Evolutionary conservation across 345 rosid species (phyloP).

Genomic region (Brassica rapa): DNA sequence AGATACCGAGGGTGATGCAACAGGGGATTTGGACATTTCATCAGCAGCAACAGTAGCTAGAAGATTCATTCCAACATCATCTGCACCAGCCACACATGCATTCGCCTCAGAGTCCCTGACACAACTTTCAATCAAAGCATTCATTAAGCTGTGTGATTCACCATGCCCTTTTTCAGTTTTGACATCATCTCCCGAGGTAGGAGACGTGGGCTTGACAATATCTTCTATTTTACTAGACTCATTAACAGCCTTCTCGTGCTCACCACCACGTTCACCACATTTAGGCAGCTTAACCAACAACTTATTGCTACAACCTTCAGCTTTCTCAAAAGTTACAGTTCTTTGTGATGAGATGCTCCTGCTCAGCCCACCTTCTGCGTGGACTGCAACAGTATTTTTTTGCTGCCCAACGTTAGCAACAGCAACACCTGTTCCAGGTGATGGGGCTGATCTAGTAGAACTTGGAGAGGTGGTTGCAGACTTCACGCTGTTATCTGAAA

Average conservation of each 20-base stretch:
- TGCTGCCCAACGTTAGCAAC: conserved; percentile 59
- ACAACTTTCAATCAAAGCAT: conserved; percentile 92
- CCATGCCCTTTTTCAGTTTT: conserved; percentile 58
- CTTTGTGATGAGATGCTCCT: conserved; percentile 55
- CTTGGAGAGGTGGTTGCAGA: conserved; percentile 59
- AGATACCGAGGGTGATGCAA: conserved; percentile 56
- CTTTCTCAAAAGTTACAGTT: conserved; percentile 58
- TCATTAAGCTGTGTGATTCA: conserved; percentile 66
- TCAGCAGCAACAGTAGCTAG: conserved; percentile 96
- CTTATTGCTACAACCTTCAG: conserved; percentile 63
- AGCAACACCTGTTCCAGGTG: conserved; percentile 48
- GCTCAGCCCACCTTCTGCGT: conserved; percentile 53
- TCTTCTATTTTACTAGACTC: conserved; percentile 49
- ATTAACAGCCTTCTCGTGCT: conserved; percentile 43
- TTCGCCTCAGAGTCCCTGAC: conserved; percentile 53
- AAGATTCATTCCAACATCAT: conserved; percentile 93
- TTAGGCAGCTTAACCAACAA: conserved; percentile 75
- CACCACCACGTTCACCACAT: conserved; percentile 58
- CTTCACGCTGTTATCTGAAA: conserved; percentile 48
- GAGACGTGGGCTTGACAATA: conserved; percentile 45
- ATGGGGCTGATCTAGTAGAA: conserved; percentile 53
- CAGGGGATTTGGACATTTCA: conserved; percentile 69
- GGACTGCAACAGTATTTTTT: conserved; percentile 43
- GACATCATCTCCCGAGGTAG: conserved; percentile 48
- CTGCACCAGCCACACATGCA: conserved; percentile 54